phyloP scores from a whole-genome alignment of 306 rosid species.

The Nissolia schottii region DNA sequence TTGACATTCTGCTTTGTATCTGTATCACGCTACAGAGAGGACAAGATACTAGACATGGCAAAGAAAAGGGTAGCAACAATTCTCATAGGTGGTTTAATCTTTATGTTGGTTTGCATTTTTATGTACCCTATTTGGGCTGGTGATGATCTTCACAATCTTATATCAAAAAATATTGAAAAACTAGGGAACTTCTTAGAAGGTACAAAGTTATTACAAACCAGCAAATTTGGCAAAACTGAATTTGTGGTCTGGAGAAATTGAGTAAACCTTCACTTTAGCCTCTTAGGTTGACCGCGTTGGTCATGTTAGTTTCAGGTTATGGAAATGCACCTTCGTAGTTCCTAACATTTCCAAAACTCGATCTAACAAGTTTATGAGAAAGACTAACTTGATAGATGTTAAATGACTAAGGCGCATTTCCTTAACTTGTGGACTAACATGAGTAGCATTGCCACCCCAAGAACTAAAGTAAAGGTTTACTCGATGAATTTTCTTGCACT shows the following conservation, averaged over 20 bases:
- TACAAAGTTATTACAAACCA: background rate
- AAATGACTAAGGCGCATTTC: too few relatives aligned
- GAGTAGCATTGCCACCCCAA: too few relatives aligned
- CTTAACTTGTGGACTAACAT: too few relatives aligned
- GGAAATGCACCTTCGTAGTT: too few relatives aligned
- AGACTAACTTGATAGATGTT: too few relatives aligned
- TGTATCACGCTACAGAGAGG: constrained; percentile 36
- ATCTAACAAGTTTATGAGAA: too few relatives aligned
- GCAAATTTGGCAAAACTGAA: background rate
- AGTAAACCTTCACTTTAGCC: too few relatives aligned
- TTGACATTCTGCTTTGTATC: constrained; percentile 48
- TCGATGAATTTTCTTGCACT: background rate
- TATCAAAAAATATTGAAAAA: constrained; percentile 34
- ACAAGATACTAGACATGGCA: constrained; percentile 28
- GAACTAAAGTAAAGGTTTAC: too few relatives aligned
- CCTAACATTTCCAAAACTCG: too few relatives aligned
- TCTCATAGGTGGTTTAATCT: constrained; percentile 26
- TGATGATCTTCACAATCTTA: constrained; percentile 43
- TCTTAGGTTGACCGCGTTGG: too few relatives aligned
- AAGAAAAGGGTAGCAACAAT: constrained; percentile 35
- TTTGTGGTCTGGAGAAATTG: too few relatives aligned
- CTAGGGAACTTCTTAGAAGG: constrained; percentile 40
- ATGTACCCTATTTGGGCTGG: constrained; percentile 51
- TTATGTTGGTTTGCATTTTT: constrained; percentile 26
- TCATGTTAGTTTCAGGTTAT: too few relatives aligned